These are phyloP conservation scores for Trichoderma simmonsii DNA, from an alignment of 2,329 filamentous ascomycete genomes.

Conservation along the genomic window DNA sequence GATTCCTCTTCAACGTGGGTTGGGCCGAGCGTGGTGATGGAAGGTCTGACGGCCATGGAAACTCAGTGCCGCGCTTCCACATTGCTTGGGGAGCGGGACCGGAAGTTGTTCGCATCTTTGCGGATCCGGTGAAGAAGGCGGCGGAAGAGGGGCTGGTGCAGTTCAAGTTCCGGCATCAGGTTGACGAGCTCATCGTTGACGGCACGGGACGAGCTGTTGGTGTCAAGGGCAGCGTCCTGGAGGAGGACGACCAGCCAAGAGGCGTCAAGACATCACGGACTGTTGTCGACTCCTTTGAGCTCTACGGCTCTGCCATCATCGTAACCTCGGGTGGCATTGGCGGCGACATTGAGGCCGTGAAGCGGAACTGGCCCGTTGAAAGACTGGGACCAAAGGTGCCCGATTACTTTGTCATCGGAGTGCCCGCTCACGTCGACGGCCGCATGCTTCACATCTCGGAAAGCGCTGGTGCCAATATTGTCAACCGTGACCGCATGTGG, in stretches of 20 bases:
- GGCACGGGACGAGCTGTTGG: conserved; percentile 50
- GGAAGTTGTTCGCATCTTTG: conserved; percentile 56
- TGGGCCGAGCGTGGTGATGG: conserved; percentile 62
- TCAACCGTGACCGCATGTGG: conserved; percentile 65
- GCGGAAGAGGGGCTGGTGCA: conserved; percentile 51
- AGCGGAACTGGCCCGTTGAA: conserved; percentile 55
- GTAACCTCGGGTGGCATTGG: conserved; percentile 59
- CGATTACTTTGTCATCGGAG: conserved; percentile 55
- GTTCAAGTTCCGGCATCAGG: conserved; percentile 55
- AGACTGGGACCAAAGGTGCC: conserved; percentile 56
- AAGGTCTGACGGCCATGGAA: conserved; percentile 55
- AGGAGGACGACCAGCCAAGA: conserved; percentile 47
- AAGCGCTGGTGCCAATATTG: conserved; percentile 48
- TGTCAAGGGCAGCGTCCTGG: conserved; percentile 52
- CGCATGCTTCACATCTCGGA: conserved; percentile 59
- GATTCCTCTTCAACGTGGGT: conserved; percentile 53
- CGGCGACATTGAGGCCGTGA: conserved; percentile 59
- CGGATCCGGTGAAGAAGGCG: conserved; percentile 52
- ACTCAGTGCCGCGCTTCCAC: conserved; percentile 62
- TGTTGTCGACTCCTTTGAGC: conserved; percentile 50
- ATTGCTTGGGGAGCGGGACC: conserved; percentile 60
- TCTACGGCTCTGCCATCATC: conserved; percentile 51
- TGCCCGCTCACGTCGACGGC: conserved; percentile 63
- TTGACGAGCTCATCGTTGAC: conserved; percentile 56
- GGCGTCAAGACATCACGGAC: conserved; percentile 51